Percentiles rank a stretch among this genome's conserved stretches.
Evolutionary conservation across 2,329 filamentous ascomycete species (phyloP).

Genomic region (Aspergillus ibericus): DNA sequence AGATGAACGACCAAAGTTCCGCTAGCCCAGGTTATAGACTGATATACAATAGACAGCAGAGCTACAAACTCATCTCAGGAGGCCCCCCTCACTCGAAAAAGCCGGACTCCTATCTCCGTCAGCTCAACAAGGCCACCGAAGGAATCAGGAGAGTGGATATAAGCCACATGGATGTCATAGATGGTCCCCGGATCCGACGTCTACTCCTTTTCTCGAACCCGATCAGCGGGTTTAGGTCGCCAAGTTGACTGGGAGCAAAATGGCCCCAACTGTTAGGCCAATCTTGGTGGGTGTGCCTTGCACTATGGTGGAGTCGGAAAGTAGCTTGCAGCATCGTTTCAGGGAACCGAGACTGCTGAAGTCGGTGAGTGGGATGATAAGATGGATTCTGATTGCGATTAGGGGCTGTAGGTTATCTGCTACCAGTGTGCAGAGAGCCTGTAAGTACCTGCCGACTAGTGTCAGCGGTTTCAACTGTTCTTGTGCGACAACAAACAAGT

Average conservation of each 20-base stretch:
- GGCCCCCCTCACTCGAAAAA: neutral
- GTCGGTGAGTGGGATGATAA: too few relatives aligned
- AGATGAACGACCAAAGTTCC: neutral
- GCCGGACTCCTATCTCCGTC: neutral
- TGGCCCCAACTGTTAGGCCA: neutral
- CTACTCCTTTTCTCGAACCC: neutral
- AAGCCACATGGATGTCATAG: neutral
- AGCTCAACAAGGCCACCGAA: neutral
- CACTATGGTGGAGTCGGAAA: neutral
- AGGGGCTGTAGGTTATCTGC: too few relatives aligned
- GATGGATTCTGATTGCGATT: too few relatives aligned
- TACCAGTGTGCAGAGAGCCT: too few relatives aligned
- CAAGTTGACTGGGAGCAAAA: neutral
- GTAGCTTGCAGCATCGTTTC: neutral
- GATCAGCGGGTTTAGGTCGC: neutral
- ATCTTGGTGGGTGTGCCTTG: neutral
- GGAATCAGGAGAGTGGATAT: constrained; percentile 1
- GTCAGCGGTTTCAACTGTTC: too few relatives aligned
- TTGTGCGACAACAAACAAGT: too few relatives aligned
- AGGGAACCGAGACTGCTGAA: neutral
- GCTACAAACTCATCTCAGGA: neutral
- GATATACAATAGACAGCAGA: neutral
- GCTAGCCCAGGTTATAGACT: neutral
- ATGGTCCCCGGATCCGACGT: neutral
- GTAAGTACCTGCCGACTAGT: too few relatives aligned